Conservation (phyloP, 1,139 yeast genomes). For the Diutina siamensis region DNA sequence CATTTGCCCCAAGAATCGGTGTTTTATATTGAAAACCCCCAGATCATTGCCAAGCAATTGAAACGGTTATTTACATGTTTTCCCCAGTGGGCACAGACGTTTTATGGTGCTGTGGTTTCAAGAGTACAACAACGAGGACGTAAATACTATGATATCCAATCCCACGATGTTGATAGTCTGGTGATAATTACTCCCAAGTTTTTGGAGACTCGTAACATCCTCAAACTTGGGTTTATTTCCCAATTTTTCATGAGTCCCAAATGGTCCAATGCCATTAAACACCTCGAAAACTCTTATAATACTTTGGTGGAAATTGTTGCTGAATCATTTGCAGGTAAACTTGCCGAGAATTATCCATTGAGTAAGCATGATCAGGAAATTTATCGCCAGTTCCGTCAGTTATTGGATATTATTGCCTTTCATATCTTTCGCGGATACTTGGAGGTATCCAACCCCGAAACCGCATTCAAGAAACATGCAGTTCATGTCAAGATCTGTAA, state of each 20-base stretch:
- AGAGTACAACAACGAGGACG: constrained; percentile 25
- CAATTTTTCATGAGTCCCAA: constrained; percentile 26
- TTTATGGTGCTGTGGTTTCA: constrained; percentile 22
- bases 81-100: constrained; percentile 20
- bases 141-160: constrained; percentile 24
- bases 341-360: constrained; percentile 11
- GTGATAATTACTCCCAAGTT: constrained; percentile 27
- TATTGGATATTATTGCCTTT: neutral
- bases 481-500: neutral
- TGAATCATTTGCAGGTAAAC: constrained; percentile 10
- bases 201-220: constrained; percentile 27
- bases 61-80: constrained; percentile 19
- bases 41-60: constrained; percentile 16
- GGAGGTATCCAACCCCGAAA: neutral
- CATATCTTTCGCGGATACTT: constrained; percentile 2
- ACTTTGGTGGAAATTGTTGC: neutral
- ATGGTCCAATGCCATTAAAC: constrained; percentile 20
- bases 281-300: constrained; percentile 25
- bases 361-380: constrained; percentile 21
- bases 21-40: constrained; percentile 12
- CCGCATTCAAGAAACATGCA: neutral
- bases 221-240: constrained; percentile 26
- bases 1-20: constrained; percentile 17
- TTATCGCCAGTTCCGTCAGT: constrained; percentile 14
- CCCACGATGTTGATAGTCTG: constrained; percentile 16